Percentiles rank a stretch among this genome's conserved stretches.
Conservation (phyloP, 805 yeast species). For the Tetrapisispora arboricola region DNA sequence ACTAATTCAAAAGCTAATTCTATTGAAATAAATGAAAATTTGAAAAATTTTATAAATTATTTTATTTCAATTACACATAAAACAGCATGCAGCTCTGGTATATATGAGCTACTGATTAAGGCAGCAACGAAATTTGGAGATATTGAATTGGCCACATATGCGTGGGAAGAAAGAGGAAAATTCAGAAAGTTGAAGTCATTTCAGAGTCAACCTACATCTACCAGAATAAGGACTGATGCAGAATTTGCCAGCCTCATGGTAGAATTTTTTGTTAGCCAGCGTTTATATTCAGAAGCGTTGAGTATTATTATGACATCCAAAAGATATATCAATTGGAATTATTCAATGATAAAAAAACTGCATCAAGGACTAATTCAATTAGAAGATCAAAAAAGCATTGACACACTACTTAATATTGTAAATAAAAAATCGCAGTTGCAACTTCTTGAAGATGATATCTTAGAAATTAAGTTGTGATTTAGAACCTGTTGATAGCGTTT, state of each 20-base stretch:
- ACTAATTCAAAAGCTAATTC: too few relatives aligned
- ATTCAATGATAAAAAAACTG: slow-evolving; percentile 36
- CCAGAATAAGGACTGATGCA: slow-evolving; percentile 15
- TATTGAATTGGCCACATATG: slow-evolving; percentile 45
- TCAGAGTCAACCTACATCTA: slow-evolving; percentile 42
- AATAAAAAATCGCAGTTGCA: slow-evolving; percentile 19
- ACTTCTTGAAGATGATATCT: slow-evolving; percentile 13
- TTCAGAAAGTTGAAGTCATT: slow-evolving; percentile 50
- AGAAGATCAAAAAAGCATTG: slow-evolving; percentile 34
- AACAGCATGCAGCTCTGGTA: slow-evolving; percentile 35
- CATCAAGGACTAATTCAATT: slow-evolving; percentile 31
- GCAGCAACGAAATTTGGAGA: slow-evolving; percentile 54
- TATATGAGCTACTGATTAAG: slow-evolving; percentile 52
- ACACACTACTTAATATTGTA: slow-evolving; percentile 25
- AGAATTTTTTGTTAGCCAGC: slow-evolving; percentile 42
- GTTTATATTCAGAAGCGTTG: slow-evolving; percentile 57
- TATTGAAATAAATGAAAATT: not conserved
- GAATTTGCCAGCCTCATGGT: slow-evolving; percentile 66
- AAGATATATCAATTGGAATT: slow-evolving; percentile 61
- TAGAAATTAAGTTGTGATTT: slow-evolving; percentile 7
- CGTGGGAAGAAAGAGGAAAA: slow-evolving; percentile 74
- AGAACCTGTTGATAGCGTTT: not conserved
- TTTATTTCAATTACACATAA: slow-evolving; percentile 20
- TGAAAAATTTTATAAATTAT: slow-evolving; percentile 5
- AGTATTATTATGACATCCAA: slow-evolving; percentile 57